These are phyloP conservation scores for Taphrina wiesneri DNA, from an alignment of 1,139 yeast genomes.

Conservation along the genomic window DNA sequence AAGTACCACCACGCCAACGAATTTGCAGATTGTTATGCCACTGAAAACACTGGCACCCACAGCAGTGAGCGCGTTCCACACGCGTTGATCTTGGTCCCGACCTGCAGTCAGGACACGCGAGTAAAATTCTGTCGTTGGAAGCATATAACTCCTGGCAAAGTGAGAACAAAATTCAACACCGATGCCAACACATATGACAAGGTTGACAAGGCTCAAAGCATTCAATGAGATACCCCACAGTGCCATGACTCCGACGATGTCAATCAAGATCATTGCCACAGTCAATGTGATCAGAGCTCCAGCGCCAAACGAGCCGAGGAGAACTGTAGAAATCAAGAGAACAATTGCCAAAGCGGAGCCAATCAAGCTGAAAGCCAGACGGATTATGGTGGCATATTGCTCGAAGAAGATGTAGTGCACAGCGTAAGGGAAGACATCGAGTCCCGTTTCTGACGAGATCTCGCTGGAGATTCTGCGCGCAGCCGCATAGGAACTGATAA, in stretches of 20 bases:
- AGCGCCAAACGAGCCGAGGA: conserved; percentile 68
- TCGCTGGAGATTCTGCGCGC: conserved; percentile 70
- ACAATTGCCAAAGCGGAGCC: conserved; percentile 59
- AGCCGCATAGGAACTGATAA: conserved; percentile 73
- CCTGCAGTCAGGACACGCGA: conserved; percentile 14
- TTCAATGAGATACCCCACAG: conserved; percentile 74
- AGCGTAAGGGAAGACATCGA: conserved; percentile 83
- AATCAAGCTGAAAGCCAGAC: conserved; percentile 59
- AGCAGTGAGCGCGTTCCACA: conserved; percentile 63
- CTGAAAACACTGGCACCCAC: conserved; percentile 87
- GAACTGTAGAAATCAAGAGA: conserved; percentile 55
- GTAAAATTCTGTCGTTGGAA: conserved; percentile 41
- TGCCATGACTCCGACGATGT: conserved; percentile 79
- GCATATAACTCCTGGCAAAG: conserved; percentile 73
- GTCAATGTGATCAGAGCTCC: conserved; percentile 60
- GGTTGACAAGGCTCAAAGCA: conserved; percentile 84
- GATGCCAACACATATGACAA: conserved; percentile 84
- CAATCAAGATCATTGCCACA: conserved; percentile 64
- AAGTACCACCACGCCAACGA: conserved; percentile 81
- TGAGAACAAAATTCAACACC: conserved; percentile 93
- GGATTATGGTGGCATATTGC: conserved; percentile 69
- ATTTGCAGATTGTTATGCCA: conserved; percentile 85
- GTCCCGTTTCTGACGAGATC: conserved; percentile 51
- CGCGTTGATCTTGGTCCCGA: conserved; percentile 46
- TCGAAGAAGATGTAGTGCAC: conserved; percentile 91